Evolutionary conservation across 108 stramenopile genomes (phyloP).

Genomic region (Cylindrotheca closterium): DNA sequence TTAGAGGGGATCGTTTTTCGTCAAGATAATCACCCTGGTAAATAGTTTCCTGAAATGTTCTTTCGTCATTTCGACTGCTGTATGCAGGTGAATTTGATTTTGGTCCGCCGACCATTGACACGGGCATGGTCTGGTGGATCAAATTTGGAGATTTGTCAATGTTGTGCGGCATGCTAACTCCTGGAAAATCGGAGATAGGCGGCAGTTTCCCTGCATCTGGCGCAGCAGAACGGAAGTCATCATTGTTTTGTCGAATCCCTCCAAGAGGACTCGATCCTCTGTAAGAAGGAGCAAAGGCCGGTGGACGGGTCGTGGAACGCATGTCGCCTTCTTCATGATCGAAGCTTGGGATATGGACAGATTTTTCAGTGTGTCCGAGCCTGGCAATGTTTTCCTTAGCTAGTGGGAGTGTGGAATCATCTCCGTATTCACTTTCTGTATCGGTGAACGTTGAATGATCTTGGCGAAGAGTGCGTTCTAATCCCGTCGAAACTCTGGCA

Average conservation of each 20-base stretch:
- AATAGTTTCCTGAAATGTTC: too few species aligned
- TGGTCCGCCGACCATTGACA: too few species aligned
- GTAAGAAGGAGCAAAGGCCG: constrained; percentile 12
- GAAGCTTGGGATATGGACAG: background rate
- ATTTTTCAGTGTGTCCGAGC: background rate
- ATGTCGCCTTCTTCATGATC: constrained; percentile 7
- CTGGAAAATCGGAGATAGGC: constrained; percentile 19
- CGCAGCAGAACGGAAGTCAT: background rate
- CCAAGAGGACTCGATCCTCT: background rate
- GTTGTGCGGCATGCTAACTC: too few species aligned
- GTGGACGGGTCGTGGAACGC: background rate
- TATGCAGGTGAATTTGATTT: too few species aligned
- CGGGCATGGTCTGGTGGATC: too few species aligned
- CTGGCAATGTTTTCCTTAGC: background rate
- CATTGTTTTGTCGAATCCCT: background rate
- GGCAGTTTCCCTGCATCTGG: background rate
- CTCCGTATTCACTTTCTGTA: background rate
- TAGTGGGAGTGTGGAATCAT: background rate
- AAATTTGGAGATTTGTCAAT: too few species aligned
- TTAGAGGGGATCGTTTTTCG: too few species aligned
- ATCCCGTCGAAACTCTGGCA: background rate
- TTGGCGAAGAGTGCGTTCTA: background rate
- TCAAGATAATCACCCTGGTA: too few species aligned
- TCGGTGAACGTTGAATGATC: background rate
- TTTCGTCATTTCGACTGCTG: too few species aligned